Conservation (phyloP, 2,329 filamentous ascomycete genomes). For the Fusarium succisae region DNA sequence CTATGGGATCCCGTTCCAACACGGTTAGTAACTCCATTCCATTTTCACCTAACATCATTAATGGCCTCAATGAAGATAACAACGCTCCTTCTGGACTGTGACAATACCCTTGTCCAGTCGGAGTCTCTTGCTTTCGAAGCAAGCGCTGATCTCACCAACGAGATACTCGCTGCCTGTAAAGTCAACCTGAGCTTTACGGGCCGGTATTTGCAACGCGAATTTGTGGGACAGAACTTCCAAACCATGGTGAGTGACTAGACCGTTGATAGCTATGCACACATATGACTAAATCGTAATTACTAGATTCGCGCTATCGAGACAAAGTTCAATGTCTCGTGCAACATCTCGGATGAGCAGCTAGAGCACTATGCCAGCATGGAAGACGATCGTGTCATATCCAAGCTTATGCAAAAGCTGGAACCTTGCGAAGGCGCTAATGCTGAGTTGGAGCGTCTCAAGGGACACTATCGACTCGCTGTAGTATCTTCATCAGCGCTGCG, state of each 20-base stretch:
- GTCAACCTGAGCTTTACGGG: not conserved
- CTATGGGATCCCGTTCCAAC: not conserved
- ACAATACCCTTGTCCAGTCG: not conserved
- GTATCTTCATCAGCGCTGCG: not conserved
- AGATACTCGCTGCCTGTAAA: not conserved
- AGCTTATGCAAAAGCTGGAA: not conserved
- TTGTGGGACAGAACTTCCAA: not conserved
- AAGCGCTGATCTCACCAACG: not conserved
- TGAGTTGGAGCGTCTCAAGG: not conserved
- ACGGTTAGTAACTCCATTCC: not conserved
- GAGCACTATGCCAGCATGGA: not conserved
- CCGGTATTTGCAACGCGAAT: not conserved
- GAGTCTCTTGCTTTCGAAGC: not conserved
- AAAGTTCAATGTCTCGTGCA: not conserved
- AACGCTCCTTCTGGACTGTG: not conserved
- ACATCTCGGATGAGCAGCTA: not conserved
- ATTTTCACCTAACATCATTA: fast-evolving
- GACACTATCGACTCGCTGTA: not conserved
- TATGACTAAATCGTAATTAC: not conserved
- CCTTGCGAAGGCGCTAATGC: not conserved
- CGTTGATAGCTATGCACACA: not conserved
- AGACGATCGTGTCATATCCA: not conserved
- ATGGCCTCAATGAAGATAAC: not conserved
- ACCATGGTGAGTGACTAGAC: not conserved
- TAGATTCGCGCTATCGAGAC: not conserved